Evolutionary conservation across 169 alveolate genomes (phyloP).

Genomic region (Theileria annulata): DNA sequence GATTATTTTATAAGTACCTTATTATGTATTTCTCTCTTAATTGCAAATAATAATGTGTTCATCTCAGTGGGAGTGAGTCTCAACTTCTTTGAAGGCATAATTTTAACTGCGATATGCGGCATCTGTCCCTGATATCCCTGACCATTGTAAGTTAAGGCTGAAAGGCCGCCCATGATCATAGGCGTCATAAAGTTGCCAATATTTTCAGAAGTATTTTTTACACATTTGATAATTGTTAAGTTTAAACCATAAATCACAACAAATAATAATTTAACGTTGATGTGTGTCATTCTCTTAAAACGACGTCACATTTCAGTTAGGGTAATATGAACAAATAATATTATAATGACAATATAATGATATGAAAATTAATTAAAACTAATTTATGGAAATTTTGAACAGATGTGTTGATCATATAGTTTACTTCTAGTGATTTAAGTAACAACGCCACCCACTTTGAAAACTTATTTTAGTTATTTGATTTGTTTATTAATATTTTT

Average conservation of each 20-base stretch:
- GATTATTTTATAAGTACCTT: conserved; percentile 28
- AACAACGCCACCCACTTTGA: neutral
- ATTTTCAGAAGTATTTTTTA: conserved; percentile 13
- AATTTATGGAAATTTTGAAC: neutral
- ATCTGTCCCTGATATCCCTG: conserved; percentile 15
- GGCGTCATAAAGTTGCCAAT: conserved; percentile 3
- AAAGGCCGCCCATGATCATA: neutral
- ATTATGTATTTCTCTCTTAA: conserved; percentile 63
- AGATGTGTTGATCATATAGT: neutral
- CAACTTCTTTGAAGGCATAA: conserved; percentile 61
- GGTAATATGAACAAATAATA: too few species aligned
- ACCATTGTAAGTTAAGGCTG: conserved; percentile 13
- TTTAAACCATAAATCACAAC: neutral
- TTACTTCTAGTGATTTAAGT: neutral
- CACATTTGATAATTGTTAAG: neutral
- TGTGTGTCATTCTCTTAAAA: conserved; percentile 12
- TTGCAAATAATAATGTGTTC: conserved; percentile 56
- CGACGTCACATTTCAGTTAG: neutral
- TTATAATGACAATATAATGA: neutral
- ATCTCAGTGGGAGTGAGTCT: conserved; percentile 67
- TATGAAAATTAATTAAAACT: neutral
- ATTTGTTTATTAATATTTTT: neutral
- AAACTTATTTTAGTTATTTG: too few species aligned
- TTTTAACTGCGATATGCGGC: conserved; percentile 65
- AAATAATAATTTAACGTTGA: neutral